Conservation (phyloP, 2,329 filamentous ascomycete species). For the Cercospora sojina region DNA sequence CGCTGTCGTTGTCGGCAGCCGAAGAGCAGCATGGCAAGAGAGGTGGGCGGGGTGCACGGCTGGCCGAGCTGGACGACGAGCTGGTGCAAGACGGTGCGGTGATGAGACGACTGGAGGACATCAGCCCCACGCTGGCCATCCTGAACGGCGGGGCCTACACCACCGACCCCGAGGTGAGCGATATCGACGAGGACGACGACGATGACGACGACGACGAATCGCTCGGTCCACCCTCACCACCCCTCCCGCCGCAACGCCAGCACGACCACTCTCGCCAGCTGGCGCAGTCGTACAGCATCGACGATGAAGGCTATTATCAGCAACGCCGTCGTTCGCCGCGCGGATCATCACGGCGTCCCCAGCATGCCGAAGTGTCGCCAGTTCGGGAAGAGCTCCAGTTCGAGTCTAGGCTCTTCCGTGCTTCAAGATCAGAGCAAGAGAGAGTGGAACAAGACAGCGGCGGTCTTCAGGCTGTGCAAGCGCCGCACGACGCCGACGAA, state of each 20-base stretch:
- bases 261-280: slow-evolving; percentile 1
- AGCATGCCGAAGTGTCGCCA: slow-evolving; percentile 25
- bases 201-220: slow-evolving; percentile 14
- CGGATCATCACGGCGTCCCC: slow-evolving; percentile 5
- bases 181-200: slow-evolving; percentile 28
- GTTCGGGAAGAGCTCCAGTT: slow-evolving; percentile 17
- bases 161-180: slow-evolving; percentile 28
- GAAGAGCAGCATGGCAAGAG: background rate
- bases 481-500: slow-evolving; percentile 17
- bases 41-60: slow-evolving; percentile 4
- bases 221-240: slow-evolving; percentile 7
- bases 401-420: slow-evolving; percentile 6
- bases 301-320: background rate
- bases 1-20: slow-evolving; percentile 21
- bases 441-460: slow-evolving; percentile 5
- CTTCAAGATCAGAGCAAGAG: slow-evolving; percentile 6
- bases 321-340: slow-evolving; percentile 2
- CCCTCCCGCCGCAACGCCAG: background rate
- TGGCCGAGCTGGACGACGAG: slow-evolving; percentile 24
- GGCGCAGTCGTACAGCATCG: slow-evolving; percentile 7
- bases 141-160: slow-evolving; percentile 15
- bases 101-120: slow-evolving; percentile 26
- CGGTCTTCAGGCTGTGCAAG: slow-evolving; percentile 9
- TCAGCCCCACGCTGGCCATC: slow-evolving; percentile 22
- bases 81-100: slow-evolving; percentile 26